Percentiles rank a stretch among this genome's conserved stretches.
phyloP scores from a whole-genome alignment of 2,329 filamentous ascomycete genomes.

The Aspergillus cejpii region DNA sequence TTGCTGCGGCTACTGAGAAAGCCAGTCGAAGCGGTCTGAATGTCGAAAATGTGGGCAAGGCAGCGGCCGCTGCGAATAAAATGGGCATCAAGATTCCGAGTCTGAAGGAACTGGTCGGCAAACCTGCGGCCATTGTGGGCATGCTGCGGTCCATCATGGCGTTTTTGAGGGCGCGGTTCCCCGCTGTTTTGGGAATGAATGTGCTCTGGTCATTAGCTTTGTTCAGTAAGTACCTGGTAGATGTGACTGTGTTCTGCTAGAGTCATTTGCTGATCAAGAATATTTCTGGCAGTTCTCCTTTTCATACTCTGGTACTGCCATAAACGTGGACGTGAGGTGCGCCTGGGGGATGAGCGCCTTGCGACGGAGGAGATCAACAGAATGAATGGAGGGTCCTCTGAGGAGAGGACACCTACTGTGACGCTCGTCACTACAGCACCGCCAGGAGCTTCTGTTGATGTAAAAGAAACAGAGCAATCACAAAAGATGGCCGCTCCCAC shows the following conservation, averaged over 20 bases:
- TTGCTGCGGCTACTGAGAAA: slow-evolving; percentile 71
- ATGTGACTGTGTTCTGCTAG: too few species aligned
- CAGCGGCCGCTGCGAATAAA: slow-evolving; percentile 56
- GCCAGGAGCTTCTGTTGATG: slow-evolving; percentile 35
- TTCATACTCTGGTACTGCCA: slow-evolving; percentile 98
- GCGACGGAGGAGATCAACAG: slow-evolving; percentile 40
- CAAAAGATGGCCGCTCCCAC: slow-evolving; percentile 21
- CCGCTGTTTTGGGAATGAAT: slow-evolving; percentile 84
- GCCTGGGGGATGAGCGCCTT: slow-evolving; percentile 59
- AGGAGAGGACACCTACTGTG: slow-evolving; percentile 31
- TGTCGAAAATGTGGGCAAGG: slow-evolving; percentile 46
- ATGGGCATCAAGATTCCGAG: slow-evolving; percentile 63
- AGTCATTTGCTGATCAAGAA: not conserved
- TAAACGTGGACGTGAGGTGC: slow-evolving; percentile 81
- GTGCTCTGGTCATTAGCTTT: slow-evolving; percentile 83
- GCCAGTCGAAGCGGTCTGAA: slow-evolving; percentile 53
- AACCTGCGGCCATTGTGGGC: slow-evolving; percentile 76
- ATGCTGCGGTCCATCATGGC: slow-evolving; percentile 88
- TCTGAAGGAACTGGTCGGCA: slow-evolving; percentile 71
- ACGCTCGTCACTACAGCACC: slow-evolving; percentile 39
- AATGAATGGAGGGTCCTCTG: slow-evolving; percentile 33
- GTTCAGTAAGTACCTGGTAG: slow-evolving; percentile 72
- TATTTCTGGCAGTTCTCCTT: slow-evolving; percentile 60
- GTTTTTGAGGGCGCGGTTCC: slow-evolving; percentile 79
- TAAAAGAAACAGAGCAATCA: slow-evolving; percentile 35